Conservation (phyloP, 306 rosid species). For the Quillaja saponaria region DNA sequence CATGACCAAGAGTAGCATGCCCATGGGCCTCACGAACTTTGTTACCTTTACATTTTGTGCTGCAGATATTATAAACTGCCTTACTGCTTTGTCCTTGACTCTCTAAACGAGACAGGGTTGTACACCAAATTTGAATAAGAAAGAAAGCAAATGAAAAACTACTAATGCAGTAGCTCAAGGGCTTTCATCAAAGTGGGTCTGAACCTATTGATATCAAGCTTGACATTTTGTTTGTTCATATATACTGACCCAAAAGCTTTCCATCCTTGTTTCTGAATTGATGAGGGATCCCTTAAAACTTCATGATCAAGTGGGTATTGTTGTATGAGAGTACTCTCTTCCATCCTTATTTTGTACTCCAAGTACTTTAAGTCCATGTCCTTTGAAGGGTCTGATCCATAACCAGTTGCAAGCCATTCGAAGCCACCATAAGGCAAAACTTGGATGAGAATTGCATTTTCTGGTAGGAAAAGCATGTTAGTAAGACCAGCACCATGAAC, state of each 20-base stretch:
- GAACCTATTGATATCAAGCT: conserved; percentile 64
- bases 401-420: conserved; percentile 63
- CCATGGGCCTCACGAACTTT: no score
- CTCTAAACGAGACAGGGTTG: no score
- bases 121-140: no score
- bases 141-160: no score
- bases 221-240: conserved; percentile 72
- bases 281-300: conserved; percentile 51
- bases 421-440: conserved; percentile 71
- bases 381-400: conserved; percentile 59
- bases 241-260: conserved; percentile 48
- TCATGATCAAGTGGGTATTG: conserved; percentile 65
- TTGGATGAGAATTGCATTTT: conserved; percentile 73
- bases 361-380: conserved; percentile 71
- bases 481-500: conserved; percentile 96
- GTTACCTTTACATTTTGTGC: no score
- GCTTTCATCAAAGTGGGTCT: conserved; percentile 66
- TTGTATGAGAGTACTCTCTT: conserved; percentile 72
- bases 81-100: no score
- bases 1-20: no score
- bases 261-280: conserved; percentile 59
- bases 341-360: conserved; percentile 61
- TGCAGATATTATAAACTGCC: no score
- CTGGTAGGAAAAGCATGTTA: conserved; percentile 80
- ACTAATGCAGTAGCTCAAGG: conserved; percentile 67